Evolutionary conservation across 306 rosid species (phyloP).

Genomic region (Astragalus glycyphyllos): DNA sequence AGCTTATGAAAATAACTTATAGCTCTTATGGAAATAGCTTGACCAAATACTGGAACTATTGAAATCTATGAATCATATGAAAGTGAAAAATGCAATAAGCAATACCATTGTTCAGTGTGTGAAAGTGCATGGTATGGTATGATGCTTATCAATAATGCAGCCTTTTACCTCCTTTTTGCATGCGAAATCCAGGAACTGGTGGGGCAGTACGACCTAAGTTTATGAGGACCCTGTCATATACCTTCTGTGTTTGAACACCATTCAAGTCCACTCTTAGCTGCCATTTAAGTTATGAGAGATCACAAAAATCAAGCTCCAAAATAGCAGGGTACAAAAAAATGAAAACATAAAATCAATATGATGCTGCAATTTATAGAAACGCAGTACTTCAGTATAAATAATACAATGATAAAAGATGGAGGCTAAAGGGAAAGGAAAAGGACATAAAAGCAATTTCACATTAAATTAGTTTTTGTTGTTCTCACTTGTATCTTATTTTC

Average conservation of each 20-base stretch:
- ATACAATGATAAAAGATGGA: neutral
- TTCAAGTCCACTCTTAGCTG: conserved; percentile 80
- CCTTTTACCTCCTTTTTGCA: conserved; percentile 80
- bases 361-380: neutral
- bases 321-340: conserved; percentile 23
- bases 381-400: neutral
- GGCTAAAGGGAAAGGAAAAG: neutral
- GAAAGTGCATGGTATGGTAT: conserved; percentile 8
- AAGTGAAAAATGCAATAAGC: conserved; percentile 31
- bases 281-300: conserved; percentile 39
- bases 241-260: conserved; percentile 72
- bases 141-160: conserved; percentile 27
- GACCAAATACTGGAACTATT: neutral
- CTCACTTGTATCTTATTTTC: conserved; percentile 73
- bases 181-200: conserved; percentile 87
- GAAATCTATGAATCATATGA: conserved; percentile 14
- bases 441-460: neutral
- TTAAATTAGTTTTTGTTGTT: conserved; percentile 34
- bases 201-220: conserved; percentile 78
- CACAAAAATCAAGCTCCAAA: neutral
- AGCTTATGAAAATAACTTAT: too few species aligned
- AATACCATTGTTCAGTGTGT: neutral
- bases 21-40: too few species aligned
- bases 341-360: conserved; percentile 22
- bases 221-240: conserved; percentile 63